Percentiles rank a stretch among this genome's conserved stretches.
phyloP scores from a whole-genome alignment of 108 stramenopile species.

The Bacterosira constricta region DNA sequence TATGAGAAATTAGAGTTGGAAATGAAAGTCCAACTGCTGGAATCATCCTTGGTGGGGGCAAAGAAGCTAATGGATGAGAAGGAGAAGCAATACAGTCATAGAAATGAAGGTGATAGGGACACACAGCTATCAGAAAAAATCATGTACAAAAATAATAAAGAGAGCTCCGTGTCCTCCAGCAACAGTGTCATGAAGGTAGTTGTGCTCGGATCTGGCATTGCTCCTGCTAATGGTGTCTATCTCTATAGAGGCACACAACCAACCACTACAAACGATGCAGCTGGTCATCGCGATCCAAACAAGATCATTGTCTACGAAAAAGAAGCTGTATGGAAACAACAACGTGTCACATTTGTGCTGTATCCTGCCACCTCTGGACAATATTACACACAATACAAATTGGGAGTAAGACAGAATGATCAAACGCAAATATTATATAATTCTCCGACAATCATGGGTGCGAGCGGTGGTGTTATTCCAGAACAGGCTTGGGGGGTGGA shows the following conservation, averaged over 20 bases:
- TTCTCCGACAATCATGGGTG: constrained; percentile 27
- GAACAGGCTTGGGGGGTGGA: constrained; percentile 39
- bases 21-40: constrained; percentile 36
- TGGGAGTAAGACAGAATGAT: constrained; percentile 10
- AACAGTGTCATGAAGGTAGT: constrained; percentile 16
- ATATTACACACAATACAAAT: constrained; percentile 41
- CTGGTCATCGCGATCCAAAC: neutral
- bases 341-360: constrained; percentile 26
- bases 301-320: constrained; percentile 26
- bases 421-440: constrained; percentile 22
- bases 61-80: constrained; percentile 13
- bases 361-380: constrained; percentile 19
- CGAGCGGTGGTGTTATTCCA: constrained; percentile 8
- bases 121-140: constrained; percentile 15
- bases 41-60: constrained; percentile 22
- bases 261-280: neutral
- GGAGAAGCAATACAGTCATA: neutral
- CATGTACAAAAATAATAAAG: constrained; percentile 22
- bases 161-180: constrained; percentile 5
- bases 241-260: constrained; percentile 3
- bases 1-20: constrained; percentile 15
- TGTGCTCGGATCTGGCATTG: constrained; percentile 25
- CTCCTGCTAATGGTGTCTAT: constrained; percentile 36
- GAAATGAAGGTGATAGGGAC: constrained; percentile 4
- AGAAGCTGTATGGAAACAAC: constrained; percentile 35